Evolutionary conservation across 495 filamentous ascomycete genomes (phyloP).

Genomic region (Talaromyces liani): DNA sequence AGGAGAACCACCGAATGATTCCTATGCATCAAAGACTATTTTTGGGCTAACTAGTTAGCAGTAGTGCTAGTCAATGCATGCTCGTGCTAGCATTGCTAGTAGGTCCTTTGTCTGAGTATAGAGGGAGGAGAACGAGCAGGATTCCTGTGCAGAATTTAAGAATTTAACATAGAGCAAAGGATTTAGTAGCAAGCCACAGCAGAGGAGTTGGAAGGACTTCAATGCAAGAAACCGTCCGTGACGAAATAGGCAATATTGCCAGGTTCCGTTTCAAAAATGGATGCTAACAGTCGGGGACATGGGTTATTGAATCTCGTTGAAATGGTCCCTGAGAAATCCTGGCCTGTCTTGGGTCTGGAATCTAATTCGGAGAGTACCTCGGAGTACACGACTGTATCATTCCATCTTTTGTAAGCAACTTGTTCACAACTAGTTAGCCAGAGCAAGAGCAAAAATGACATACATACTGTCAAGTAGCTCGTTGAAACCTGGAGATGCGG

Average conservation of each 20-base stretch:
- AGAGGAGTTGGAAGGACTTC: background rate
- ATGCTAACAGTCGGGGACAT: background rate
- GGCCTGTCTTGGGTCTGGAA: background rate
- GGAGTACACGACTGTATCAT: background rate
- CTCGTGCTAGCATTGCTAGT: background rate
- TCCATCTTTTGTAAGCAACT: background rate
- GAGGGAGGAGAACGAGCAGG: background rate
- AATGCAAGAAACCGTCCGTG: background rate
- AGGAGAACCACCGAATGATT: background rate
- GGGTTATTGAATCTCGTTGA: too few species aligned
- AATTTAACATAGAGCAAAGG: background rate
- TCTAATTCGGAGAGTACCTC: background rate
- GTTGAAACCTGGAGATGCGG: background rate
- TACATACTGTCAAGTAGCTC: background rate
- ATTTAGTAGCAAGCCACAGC: background rate
- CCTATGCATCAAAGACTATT: background rate
- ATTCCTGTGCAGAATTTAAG: background rate
- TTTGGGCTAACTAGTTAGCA: background rate
- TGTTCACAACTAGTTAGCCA: background rate
- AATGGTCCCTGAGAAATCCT: background rate
- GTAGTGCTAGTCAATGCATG: background rate
- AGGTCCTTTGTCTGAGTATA: background rate
- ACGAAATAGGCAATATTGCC: background rate
- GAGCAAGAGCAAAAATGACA: background rate
- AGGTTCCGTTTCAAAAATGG: background rate